Evolutionary conservation across 768 basidiomycete genomes (phyloP).

Genomic region (Amylocystis lapponica): DNA sequence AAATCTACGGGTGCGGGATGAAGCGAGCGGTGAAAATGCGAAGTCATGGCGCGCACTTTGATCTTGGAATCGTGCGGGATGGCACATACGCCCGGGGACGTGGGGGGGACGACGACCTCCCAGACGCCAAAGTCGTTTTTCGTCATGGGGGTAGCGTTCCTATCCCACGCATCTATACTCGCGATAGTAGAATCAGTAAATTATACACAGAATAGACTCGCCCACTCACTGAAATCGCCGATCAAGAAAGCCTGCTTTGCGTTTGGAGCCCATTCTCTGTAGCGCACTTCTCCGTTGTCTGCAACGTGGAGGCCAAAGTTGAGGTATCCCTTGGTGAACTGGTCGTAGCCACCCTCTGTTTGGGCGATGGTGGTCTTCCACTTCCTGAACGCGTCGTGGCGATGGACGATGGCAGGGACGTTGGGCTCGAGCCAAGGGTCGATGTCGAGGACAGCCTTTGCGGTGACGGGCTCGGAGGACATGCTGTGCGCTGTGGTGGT

Average conservation of each 20-base stretch:
- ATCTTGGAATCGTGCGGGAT: conserved; percentile 95
- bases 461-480: conserved; percentile 34
- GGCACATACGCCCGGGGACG: conserved; percentile 60
- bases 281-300: conserved; percentile 62
- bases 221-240: conserved; percentile 90
- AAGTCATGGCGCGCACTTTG: conserved; percentile 50
- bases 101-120: conserved; percentile 74
- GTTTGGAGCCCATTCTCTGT: conserved; percentile 96
- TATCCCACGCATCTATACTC: conserved; percentile 76
- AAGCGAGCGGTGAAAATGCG: conserved; percentile 1
- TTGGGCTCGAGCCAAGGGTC: conserved; percentile 77
- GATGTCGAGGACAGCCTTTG: conserved; percentile 51
- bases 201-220: not conserved
- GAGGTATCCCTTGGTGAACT: conserved; percentile 76
- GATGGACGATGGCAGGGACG: conserved; percentile 59
- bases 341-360: conserved; percentile 78
- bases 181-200: conserved; percentile 1
- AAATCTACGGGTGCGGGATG: conserved; percentile 51
- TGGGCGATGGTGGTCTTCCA: conserved; percentile 74
- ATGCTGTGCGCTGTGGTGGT: conserved; percentile 6
- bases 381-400: conserved; percentile 61
- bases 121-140: conserved; percentile 85
- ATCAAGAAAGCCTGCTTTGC: conserved; percentile 77
- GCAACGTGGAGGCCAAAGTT: conserved; percentile 74
- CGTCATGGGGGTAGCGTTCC: conserved; percentile 79